phyloP scores from a whole-genome alignment of 2,329 filamentous ascomycete species.

The Cytospora mali region DNA sequence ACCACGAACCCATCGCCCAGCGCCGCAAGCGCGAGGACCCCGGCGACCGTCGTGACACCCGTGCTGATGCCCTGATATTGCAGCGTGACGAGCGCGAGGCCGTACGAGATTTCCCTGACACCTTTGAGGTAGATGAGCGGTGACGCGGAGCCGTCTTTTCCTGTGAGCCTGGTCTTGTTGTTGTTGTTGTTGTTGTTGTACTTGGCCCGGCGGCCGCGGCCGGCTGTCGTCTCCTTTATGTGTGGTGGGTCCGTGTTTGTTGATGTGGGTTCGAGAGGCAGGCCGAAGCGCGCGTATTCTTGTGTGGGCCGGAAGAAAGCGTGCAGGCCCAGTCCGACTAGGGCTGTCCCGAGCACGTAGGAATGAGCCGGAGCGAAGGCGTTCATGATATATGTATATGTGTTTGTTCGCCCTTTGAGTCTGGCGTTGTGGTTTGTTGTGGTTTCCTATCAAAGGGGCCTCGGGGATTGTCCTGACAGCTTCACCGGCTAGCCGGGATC shows the following conservation, averaged over 20 bases:
- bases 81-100: slow-evolving; percentile 35
- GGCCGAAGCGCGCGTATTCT: slow-evolving; percentile 23
- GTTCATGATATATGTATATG: background rate
- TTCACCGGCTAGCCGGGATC: too few relatives aligned
- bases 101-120: slow-evolving; percentile 39
- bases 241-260: background rate
- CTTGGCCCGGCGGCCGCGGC: too few relatives aligned
- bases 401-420: too few relatives aligned
- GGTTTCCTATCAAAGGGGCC: too few relatives aligned
- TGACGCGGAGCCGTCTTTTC: slow-evolving; percentile 29
- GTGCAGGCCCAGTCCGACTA: slow-evolving; percentile 8
- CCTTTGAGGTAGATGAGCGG: slow-evolving; percentile 42
- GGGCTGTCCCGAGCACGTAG: slow-evolving; percentile 9
- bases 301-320: slow-evolving; percentile 19
- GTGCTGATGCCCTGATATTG: slow-evolving; percentile 36
- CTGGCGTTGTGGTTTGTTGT: too few relatives aligned
- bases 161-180: background rate
- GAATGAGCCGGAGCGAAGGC: slow-evolving; percentile 5
- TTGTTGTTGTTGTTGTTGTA: too few relatives aligned
- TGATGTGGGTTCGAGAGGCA: slow-evolving; percentile 9
- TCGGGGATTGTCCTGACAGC: too few relatives aligned
- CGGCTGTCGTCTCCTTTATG: background rate
- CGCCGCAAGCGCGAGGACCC: slow-evolving; percentile 36
- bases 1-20: slow-evolving; percentile 39
- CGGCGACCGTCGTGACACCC: slow-evolving; percentile 37